Evolutionary conservation across 805 yeast genomes (phyloP), one percentile per base, ranked within the genome.

Genomic region (Cyberlindnera samutprakarnensis): DNA sequence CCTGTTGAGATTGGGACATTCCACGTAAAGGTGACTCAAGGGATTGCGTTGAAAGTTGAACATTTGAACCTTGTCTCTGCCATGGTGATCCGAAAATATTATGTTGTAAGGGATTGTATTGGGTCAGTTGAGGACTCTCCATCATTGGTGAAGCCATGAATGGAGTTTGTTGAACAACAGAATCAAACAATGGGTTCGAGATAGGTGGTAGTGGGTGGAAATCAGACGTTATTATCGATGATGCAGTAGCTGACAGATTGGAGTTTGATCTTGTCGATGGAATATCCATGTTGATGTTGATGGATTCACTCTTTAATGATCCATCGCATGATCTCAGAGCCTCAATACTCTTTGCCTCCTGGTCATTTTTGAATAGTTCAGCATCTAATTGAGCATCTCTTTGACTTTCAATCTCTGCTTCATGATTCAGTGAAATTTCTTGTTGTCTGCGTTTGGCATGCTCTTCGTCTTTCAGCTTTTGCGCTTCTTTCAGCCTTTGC

Each of bases 121-220:
- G 36, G 25, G 19, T 16, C n/a, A 24, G 10, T 20, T n/a, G 29
- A 18, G 32, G 14, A 18, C 23, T 30, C 8, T 26, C n/a, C 6
- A 19, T 27, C 18, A 34, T 28, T 14, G 40, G 41, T 17, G 36
- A 30, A 4, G 37, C 23, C 10, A 23, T 19, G 30, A 34, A 33
- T 2, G 35, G 25, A 22, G 38, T 28, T 14, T 25, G 18, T 14
- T 30, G 33, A 14, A 23, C 28, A n/a, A 19, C 22, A 6, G 31
- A 10, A 7, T 19, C 10, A 19, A 19, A 10, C 10, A 19, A 19
- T n/a, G n/a, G n/a, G 21, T 19, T 19, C 10, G 7, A 8, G 21
- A 19, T 19, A 10, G 10, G 7, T 19, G 21, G 21, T 10, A 8
- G 7, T 7, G 21, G 21, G 12, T 23, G 24, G 25, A 27, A 23